Evolutionary conservation across 106 monocot species (phyloP).

Genomic region (Apostasia shenzhenica): DNA sequence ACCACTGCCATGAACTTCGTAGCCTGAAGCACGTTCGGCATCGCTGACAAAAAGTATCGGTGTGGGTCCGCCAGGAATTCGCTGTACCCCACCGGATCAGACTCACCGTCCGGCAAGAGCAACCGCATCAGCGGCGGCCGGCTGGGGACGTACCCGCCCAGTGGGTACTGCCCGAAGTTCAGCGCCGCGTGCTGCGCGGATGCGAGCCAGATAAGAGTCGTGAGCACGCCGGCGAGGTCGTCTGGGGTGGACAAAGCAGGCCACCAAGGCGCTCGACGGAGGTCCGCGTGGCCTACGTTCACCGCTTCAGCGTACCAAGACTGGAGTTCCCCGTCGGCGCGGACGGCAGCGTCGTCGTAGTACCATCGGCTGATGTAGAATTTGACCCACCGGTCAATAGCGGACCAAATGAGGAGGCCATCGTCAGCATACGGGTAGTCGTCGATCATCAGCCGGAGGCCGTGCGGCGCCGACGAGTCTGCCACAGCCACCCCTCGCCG

Average conservation of each 20-base stretch:
- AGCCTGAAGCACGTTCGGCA: slow-evolving; percentile 71
- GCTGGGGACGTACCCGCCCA: slow-evolving; percentile 85
- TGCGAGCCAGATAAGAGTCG: slow-evolving; percentile 77
- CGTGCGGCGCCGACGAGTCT: slow-evolving; percentile 54
- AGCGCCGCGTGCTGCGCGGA: slow-evolving; percentile 92
- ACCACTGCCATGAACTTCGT: slow-evolving; percentile 92
- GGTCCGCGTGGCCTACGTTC: slow-evolving; percentile 66
- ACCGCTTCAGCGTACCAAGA: slow-evolving; percentile 62
- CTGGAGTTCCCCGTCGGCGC: slow-evolving; percentile 61
- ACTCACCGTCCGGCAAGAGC: slow-evolving; percentile 50
- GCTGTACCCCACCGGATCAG: slow-evolving; percentile 35
- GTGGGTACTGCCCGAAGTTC: slow-evolving; percentile 97
- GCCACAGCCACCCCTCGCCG: slow-evolving; percentile 76
- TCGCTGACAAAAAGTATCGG: slow-evolving; percentile 48
- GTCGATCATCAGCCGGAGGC: slow-evolving; percentile 47
- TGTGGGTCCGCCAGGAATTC: slow-evolving; percentile 65
- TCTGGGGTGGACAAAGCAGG: slow-evolving; percentile 40
- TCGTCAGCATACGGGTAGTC: slow-evolving; percentile 91
- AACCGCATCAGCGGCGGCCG: slow-evolving; percentile 68
- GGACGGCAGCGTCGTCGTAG: slow-evolving; percentile 26
- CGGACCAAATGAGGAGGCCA: slow-evolving; percentile 81
- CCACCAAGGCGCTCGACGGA: slow-evolving; percentile 61
- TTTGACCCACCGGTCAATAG: slow-evolving; percentile 43
- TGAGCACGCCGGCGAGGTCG: slow-evolving; percentile 45
- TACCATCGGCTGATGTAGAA: slow-evolving; percentile 51